These are phyloP conservation scores for Melampsora americana DNA, from an alignment of 1,284 basidiomycete species.

Conservation along the genomic window DNA sequence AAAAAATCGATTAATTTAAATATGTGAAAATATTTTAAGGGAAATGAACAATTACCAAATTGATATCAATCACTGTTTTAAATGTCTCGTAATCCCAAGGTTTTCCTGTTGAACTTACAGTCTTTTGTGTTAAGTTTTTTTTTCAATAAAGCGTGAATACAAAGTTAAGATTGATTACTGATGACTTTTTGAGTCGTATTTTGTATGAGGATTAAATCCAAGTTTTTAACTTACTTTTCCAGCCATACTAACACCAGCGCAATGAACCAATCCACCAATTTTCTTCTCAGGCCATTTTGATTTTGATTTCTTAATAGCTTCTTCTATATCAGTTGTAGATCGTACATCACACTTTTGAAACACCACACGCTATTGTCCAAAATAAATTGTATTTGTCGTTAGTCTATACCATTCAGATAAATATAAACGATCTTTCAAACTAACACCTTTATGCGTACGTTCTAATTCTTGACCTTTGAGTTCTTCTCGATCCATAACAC, in stretches of 20 bases:
- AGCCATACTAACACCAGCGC: slow-evolving; percentile 54
- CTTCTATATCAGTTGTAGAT: slow-evolving; percentile 3
- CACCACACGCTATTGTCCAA: slow-evolving; percentile 46
- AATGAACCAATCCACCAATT: slow-evolving; percentile 54
- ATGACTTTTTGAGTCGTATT: not conserved
- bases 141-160: not conserved
- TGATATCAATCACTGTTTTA: slow-evolving; percentile 52
- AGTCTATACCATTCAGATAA: not conserved
- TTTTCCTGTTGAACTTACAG: slow-evolving; percentile 50
- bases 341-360: slow-evolving; percentile 46
- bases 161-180: not conserved
- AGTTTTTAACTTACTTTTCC: slow-evolving; percentile 49
- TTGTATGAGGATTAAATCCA: not conserved
- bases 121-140: slow-evolving; percentile 43
- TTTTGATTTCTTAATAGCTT: not conserved
- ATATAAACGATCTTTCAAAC: not conserved
- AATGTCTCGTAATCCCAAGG: slow-evolving; percentile 53
- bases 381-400: slow-evolving; percentile 48
- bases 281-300: slow-evolving; percentile 45
- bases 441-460: slow-evolving; percentile 6
- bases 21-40: not conserved
- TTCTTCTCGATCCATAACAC: slow-evolving; percentile 51
- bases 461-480: slow-evolving; percentile 32
- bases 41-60: slow-evolving; percentile 46
- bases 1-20: slow-evolving; percentile 12